Evolutionary conservation across 345 rosid genomes (phyloP).

Genomic region (Euphorbia lathyris): DNA sequence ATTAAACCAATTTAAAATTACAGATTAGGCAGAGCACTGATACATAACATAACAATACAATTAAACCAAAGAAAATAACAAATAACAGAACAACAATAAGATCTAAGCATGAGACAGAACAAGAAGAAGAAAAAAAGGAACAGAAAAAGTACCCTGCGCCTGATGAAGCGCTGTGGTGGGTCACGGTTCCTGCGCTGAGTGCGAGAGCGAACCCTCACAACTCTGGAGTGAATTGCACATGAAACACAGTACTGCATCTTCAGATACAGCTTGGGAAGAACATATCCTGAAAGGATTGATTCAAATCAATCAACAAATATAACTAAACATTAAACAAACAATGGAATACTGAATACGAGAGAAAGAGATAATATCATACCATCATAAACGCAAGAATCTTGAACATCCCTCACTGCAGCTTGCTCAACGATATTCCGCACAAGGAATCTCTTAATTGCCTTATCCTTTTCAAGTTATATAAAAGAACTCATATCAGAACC

Average conservation of each 20-base stretch:
- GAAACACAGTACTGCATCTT: conserved; percentile 96
- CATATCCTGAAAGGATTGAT: conserved; percentile 39
- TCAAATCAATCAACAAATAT: neutral
- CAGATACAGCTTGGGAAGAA: conserved; percentile 71
- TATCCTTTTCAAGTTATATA: conserved; percentile 41
- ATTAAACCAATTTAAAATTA: no score
- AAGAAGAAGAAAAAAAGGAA: neutral
- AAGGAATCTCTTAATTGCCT: conserved; percentile 79
- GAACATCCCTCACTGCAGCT: conserved; percentile 90
- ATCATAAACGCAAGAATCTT: conserved; percentile 80
- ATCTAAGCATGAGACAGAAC: neutral
- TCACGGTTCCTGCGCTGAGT: conserved; percentile 69
- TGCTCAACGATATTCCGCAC: conserved; percentile 94
- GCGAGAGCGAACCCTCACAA: conserved; percentile 85
- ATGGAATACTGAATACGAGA: neutral
- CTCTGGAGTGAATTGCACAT: conserved; percentile 96
- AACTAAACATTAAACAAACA: neutral
- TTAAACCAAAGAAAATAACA: neutral
- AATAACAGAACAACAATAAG: neutral
- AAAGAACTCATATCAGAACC: no score
- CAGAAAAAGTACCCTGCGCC: conserved; percentile 54
- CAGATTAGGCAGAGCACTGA: no score
- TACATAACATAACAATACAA: neutral
- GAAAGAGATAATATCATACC: conserved; percentile 24
- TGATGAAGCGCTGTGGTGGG: conserved; percentile 76